Evolutionary conservation across 805 yeast genomes (phyloP).

Genomic region (Yarrowia deformans): DNA sequence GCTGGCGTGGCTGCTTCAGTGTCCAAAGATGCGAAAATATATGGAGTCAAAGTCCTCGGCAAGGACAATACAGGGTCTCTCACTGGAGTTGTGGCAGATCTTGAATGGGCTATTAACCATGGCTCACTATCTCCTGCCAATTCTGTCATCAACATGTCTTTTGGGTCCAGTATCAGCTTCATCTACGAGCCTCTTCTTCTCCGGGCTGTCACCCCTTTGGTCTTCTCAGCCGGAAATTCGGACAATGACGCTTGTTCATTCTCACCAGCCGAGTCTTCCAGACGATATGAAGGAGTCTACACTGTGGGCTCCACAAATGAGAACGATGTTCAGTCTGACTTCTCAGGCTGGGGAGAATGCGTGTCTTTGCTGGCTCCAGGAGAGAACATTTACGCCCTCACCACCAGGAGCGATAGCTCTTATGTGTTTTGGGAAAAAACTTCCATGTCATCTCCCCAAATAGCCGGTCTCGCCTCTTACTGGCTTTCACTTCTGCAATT

Average conservation of each 20-base stretch:
- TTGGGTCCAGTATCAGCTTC: not conserved
- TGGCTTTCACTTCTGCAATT: conserved; percentile 11
- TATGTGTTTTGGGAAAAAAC: conserved; percentile 2
- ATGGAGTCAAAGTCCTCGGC: conserved; percentile 84
- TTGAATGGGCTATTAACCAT: conserved; percentile 15
- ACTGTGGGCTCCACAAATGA: conserved; percentile 2
- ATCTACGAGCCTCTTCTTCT: not conserved
- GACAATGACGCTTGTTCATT: not conserved
- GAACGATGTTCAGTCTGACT: not conserved
- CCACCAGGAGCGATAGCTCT: not conserved
- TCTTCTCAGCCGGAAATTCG: conserved; percentile 5
- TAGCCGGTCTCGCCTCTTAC: conserved; percentile 6
- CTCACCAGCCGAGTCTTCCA: conserved; percentile 4
- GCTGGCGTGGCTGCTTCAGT: conserved; percentile 84
- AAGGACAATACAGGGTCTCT: conserved; percentile 83
- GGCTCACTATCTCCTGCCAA: not conserved
- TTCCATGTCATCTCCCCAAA: conserved; percentile 11
- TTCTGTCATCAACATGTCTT: conserved; percentile 12
- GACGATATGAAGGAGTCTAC: not conserved
- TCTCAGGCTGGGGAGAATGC: conserved; percentile 12
- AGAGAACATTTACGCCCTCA: conserved; percentile 3
- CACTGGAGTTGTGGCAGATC: conserved; percentile 73
- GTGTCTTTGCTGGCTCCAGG: conserved; percentile 7
- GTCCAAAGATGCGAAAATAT: conserved; percentile 57
- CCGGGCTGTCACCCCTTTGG: not conserved